Base-by-base conservation (phyloP, 768 basidiomycete genomes). In the Panaeolus papilionaceus region DNA sequence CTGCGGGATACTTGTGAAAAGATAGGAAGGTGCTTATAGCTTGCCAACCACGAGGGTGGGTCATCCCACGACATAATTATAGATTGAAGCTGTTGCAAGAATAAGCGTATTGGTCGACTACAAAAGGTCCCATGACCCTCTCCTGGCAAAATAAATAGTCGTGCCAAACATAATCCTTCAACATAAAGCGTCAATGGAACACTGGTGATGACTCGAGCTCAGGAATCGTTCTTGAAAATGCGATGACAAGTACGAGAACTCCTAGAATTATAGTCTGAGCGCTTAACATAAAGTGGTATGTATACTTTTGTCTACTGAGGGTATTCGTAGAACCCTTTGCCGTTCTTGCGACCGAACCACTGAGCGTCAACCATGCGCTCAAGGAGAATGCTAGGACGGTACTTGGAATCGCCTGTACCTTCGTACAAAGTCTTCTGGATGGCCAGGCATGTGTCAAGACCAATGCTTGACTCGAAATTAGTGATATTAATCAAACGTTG, bases 281-380 rank as follows among this genome's bases (percentile, higher is more conserved):
- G 18, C 12, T 11, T 58, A 58, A 33, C 54, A 58, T 37, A n/a
- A 14, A 58, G 4, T 3, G 54, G 28, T 37, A 58, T 23, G 9
- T 12, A 58, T 58, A 58, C 54, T 58, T 58, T 58, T 28, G 54
- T 23, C 20, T 47, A 20, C 14, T 58, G 33, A 37, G 64, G 64
- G 73, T 98, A 98, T 70, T 96, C 94, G 74, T 98, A 98, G 78
- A 98, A 98, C 18, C 96, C 96, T 77, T 92, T 95, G 4, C 96
- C 95, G 67, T 87, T 94, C 84, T 97, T 97, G 83, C 85, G 91
- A 11, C 97, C 97, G 63, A 92, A 85, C 93, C 94, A 99, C 62
- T 92, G 90, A 20, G 97, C 97, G 75, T 97, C 94, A 4, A 99
- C 97, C 97, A 99, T 98, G 40, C 95, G 86, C 73, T 95, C 93